phyloP scores from a whole-genome alignment of 257 asterid genomes.

The Solanum piurae region DNA sequence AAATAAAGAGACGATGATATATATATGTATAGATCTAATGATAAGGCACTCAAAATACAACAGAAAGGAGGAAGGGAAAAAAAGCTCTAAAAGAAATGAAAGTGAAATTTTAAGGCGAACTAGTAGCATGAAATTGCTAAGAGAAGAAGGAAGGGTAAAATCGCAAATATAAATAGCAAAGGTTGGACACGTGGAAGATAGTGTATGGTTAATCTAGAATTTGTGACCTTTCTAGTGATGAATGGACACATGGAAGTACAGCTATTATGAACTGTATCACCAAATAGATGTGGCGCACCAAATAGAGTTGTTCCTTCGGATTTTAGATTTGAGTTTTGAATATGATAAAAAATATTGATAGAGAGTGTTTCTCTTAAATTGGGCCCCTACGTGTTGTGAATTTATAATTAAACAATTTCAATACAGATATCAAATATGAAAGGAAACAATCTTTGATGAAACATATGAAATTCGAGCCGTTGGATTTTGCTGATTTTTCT shows the following conservation, averaged over 20 bases:
- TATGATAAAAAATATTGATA: too few species aligned
- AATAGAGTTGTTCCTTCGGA: accelerated
- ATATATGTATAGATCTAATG: not conserved
- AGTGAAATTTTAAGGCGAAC: not conserved
- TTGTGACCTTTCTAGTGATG: not conserved
- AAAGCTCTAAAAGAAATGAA: not conserved
- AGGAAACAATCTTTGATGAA: not conserved
- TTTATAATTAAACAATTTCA: too few species aligned
- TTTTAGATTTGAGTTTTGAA: accelerated
- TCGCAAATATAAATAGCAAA: not conserved
- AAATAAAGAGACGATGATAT: not conserved
- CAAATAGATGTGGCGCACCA: not conserved
- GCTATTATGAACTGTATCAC: not conserved
- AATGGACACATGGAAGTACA: not conserved
- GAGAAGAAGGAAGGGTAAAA: not conserved
- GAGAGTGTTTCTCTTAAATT: too few species aligned
- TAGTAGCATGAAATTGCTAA: not conserved
- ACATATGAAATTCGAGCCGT: not conserved
- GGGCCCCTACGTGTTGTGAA: too few species aligned
- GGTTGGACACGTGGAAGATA: not conserved
- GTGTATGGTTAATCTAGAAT: not conserved
- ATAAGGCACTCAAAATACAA: not conserved
- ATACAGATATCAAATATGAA: too few species aligned
- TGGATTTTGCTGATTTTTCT: not conserved
- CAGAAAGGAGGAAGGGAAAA: not conserved